Conservation (phyloP, 495 filamentous ascomycete species). For the Hypoxylon lenormandii region DNA sequence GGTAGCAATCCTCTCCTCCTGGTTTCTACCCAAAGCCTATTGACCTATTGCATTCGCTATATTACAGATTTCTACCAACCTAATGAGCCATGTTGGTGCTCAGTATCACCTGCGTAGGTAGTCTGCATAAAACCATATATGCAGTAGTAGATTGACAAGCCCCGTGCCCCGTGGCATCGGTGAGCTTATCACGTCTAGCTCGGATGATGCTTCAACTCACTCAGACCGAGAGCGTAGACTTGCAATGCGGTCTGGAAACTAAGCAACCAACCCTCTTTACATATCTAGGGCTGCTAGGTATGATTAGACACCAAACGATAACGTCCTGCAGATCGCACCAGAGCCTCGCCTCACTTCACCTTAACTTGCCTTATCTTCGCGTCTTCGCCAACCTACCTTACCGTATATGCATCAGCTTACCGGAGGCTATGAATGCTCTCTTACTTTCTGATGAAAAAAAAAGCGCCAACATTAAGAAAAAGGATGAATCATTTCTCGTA, state of each 20-base stretch:
- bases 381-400: background rate
- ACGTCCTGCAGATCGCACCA: conserved; percentile 26
- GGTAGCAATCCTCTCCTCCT: background rate
- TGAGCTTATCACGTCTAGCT: background rate
- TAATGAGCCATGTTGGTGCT: no score
- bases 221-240: background rate
- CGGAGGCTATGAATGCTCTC: background rate
- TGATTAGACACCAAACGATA: conserved; percentile 23
- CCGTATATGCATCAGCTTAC: background rate
- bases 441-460: conserved; percentile 4
- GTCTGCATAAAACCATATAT: background rate
- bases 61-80: no score
- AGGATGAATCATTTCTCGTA: background rate
- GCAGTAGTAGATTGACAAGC: background rate
- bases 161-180: conserved; percentile 17
- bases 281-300: background rate
- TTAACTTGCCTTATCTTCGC: conserved; percentile 8
- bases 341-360: conserved; percentile 20
- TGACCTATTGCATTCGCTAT: no score
- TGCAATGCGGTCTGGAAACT: background rate
- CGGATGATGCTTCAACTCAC: background rate
- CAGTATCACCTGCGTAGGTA: no score
- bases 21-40: no score
- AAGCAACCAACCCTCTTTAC: no score
- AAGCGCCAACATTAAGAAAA: no score